phyloP scores from a whole-genome alignment of 75 land plant species.

The Sequoiadendron giganteum region DNA sequence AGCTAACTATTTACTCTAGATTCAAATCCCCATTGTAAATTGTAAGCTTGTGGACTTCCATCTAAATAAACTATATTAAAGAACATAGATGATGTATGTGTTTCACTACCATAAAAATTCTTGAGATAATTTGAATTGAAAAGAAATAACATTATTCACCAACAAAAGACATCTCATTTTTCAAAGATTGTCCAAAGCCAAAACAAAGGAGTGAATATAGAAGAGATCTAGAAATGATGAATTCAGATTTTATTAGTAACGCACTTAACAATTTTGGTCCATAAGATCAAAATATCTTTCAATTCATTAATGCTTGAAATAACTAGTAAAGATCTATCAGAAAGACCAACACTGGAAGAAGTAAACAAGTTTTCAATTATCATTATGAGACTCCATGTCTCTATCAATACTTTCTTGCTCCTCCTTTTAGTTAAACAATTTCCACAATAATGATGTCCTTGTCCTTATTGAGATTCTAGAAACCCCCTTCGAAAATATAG shows the following conservation, averaged over 20 bases:
- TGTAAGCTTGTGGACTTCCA: slow-evolving; percentile 83
- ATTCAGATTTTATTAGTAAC: neutral
- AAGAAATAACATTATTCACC: neutral
- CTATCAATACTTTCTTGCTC: too few species aligned
- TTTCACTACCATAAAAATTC: neutral
- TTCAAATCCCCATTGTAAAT: slow-evolving; percentile 70
- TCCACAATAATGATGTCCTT: too few species aligned
- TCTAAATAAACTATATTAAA: slow-evolving; percentile 75
- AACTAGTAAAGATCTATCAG: neutral
- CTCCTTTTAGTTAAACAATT: too few species aligned
- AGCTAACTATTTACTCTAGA: slow-evolving; percentile 72
- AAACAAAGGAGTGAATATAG: neutral
- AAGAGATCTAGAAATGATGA: neutral
- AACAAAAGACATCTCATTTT: neutral
- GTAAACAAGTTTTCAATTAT: neutral
- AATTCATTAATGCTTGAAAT: neutral
- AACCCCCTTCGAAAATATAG: too few species aligned
- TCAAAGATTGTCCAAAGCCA: neutral
- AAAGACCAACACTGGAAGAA: neutral
- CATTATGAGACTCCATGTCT: neutral
- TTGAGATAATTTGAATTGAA: neutral
- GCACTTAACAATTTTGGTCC: neutral
- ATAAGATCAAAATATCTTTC: neutral
- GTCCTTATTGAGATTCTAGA: too few species aligned
- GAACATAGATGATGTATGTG: neutral